phyloP scores from a whole-genome alignment of 176 grass and related monocot genomes.

The Tillandsia leiboldiana region DNA sequence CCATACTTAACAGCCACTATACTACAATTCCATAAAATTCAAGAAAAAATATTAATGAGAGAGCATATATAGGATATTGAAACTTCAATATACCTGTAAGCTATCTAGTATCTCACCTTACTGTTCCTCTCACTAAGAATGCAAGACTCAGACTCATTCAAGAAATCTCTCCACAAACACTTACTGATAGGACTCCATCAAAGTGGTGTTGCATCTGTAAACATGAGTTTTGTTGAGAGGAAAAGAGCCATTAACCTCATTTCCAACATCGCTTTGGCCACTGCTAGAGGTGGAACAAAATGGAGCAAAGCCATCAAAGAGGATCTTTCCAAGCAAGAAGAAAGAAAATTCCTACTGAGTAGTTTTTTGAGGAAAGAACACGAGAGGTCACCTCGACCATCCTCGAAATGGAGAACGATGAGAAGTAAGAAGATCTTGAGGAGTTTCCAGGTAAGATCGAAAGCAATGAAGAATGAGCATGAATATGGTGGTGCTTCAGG shows the following conservation, averaged over 20 bases:
- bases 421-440: conserved; percentile 21
- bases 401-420: conserved; percentile 2
- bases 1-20: neutral
- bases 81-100: neutral
- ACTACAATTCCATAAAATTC: conserved; percentile 11
- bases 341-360: neutral
- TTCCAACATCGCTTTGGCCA: conserved; percentile 43
- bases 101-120: conserved; percentile 2
- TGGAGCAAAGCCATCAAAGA: conserved; percentile 38
- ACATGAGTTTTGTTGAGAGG: conserved; percentile 37
- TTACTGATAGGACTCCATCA: conserved; percentile 39
- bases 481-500: conserved; percentile 2
- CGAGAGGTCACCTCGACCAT: neutral
- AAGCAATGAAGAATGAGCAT: neutral
- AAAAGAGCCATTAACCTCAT: conserved; percentile 43
- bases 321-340: conserved; percentile 19
- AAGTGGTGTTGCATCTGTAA: conserved; percentile 16
- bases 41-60: conserved; percentile 7
- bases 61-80: conserved; percentile 15
- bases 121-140: conserved; percentile 13
- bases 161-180: conserved; percentile 37
- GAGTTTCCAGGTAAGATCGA: conserved; percentile 14
- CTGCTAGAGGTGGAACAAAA: conserved; percentile 24
- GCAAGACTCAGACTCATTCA: conserved; percentile 36
- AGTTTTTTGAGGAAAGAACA: conserved; percentile 3